A percentile compares a stretch with the other conserved stretches of the same genome.
Conservation (phyloP, 768 basidiomycete species). For the Boletus eberwhitei region DNA sequence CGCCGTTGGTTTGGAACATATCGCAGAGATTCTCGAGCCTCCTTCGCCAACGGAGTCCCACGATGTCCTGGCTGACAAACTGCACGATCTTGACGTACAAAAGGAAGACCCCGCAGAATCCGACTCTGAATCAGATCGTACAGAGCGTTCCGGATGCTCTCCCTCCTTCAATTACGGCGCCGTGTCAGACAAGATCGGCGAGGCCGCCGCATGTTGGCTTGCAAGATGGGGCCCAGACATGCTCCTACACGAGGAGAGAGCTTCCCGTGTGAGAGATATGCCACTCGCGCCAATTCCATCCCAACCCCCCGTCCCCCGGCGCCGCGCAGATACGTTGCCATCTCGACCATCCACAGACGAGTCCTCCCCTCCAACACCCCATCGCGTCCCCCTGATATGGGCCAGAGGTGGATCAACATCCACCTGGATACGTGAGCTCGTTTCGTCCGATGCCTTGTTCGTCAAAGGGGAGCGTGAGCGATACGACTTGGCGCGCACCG, state of each 20-base stretch:
- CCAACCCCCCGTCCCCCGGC: constrained; percentile 17
- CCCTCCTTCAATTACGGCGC: constrained; percentile 75
- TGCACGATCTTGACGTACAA: constrained; percentile 31
- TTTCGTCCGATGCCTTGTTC: constrained; percentile 80
- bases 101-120: constrained; percentile 39
- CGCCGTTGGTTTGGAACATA: constrained; percentile 66
- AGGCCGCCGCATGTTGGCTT: constrained; percentile 85
- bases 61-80: constrained; percentile 29
- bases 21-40: constrained; percentile 51
- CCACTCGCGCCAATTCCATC: constrained; percentile 17
- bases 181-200: constrained; percentile 89
- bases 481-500: constrained; percentile 71
- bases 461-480: constrained; percentile 73
- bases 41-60: constrained; percentile 12
- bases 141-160: constrained; percentile 14
- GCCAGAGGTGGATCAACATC: constrained; percentile 70
- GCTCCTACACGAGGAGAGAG: constrained; percentile 57
- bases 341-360: constrained; percentile 18
- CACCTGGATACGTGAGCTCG: constrained; percentile 66
- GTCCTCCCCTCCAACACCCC: constrained; percentile 9
- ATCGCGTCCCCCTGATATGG: constrained; percentile 58
- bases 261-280: constrained; percentile 11
- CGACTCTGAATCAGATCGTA: constrained; percentile 27
- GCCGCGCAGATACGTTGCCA: constrained; percentile 31
- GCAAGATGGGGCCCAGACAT: constrained; percentile 83